Percentiles rank a stretch among this genome's conserved stretches.
Conservation (phyloP, 768 basidiomycete genomes). For the Lactifluus pinguis region DNA sequence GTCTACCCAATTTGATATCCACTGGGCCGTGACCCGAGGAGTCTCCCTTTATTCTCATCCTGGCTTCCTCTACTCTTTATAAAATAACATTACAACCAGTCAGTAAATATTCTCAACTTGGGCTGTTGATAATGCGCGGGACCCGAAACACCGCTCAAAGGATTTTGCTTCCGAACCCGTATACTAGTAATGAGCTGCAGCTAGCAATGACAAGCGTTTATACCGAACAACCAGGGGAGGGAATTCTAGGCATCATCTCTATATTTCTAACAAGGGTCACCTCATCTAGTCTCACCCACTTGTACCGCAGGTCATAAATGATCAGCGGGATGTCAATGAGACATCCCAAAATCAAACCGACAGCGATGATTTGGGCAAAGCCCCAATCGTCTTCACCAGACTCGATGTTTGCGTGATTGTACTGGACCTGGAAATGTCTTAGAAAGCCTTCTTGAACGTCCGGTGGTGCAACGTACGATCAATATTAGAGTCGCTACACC, state of each 20-base stretch:
- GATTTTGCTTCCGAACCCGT: neutral
- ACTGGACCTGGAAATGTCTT: neutral
- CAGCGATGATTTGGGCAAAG: slow-evolving; percentile 8
- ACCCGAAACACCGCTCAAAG: neutral
- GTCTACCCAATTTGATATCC: too few species aligned
- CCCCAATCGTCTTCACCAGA: slow-evolving; percentile 2
- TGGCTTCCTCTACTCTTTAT: too few species aligned
- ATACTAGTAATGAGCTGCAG: too few species aligned
- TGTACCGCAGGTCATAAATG: neutral
- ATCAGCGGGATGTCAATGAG: neutral
- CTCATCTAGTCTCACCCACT: too few species aligned
- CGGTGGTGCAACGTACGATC: neutral
- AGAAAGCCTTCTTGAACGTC: neutral
- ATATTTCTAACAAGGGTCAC: too few species aligned
- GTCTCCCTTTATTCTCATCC: too few species aligned
- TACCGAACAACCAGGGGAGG: too few species aligned
- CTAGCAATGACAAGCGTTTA: too few species aligned
- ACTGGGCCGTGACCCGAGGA: too few species aligned
- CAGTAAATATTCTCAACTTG: too few species aligned
- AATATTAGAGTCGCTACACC: slow-evolving; percentile 2
- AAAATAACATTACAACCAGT: too few species aligned
- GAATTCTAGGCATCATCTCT: too few species aligned
- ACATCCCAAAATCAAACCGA: neutral
- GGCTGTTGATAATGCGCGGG: neutral
- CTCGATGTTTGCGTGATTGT: neutral